These are phyloP conservation scores for Lachancea cidri DNA, from an alignment of 805 yeast species.

Conservation along the genomic window DNA sequence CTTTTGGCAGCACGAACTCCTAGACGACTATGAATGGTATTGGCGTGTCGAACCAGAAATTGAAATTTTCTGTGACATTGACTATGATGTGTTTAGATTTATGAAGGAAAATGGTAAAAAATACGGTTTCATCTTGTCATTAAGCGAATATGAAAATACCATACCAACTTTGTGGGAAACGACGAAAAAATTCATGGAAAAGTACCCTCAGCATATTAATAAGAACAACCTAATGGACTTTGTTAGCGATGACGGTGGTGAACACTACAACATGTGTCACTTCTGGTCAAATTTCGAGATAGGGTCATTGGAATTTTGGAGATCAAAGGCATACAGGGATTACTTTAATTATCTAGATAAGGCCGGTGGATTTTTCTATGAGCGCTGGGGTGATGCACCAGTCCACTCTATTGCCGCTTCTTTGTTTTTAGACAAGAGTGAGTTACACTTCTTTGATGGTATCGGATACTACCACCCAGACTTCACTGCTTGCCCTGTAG, in stretches of 20 bases:
- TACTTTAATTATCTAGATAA: conserved; percentile 60
- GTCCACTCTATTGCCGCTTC: conserved; percentile 77
- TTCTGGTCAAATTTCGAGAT: conserved; percentile 80
- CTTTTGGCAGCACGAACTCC: conserved; percentile 55
- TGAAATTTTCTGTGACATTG: conserved; percentile 53
- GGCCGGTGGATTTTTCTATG: conserved; percentile 76
- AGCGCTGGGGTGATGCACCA: conserved; percentile 94
- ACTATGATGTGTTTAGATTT: conserved; percentile 55
- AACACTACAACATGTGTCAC: conserved; percentile 67
- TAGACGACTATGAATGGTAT: conserved; percentile 58
- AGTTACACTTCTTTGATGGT: conserved; percentile 67
- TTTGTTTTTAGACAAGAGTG: conserved; percentile 47
- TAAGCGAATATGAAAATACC: conserved; percentile 58
- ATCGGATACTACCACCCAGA: conserved; percentile 74
- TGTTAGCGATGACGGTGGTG: conserved; percentile 58
- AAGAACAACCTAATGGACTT: conserved; percentile 55
- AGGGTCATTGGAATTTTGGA: conserved; percentile 66
- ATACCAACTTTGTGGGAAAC: conserved; percentile 61
- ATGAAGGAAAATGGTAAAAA: conserved; percentile 50
- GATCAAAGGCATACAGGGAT: conserved; percentile 49
- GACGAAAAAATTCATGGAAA: conserved; percentile 41
- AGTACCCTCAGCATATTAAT: conserved; percentile 39
- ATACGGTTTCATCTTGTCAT: conserved; percentile 64
- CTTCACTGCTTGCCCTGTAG: conserved; percentile 57
- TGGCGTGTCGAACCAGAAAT: conserved; percentile 79